Evolutionary conservation across 2,329 filamentous ascomycete genomes (phyloP).

Genomic region (Ophiostoma tasmaniense): DNA sequence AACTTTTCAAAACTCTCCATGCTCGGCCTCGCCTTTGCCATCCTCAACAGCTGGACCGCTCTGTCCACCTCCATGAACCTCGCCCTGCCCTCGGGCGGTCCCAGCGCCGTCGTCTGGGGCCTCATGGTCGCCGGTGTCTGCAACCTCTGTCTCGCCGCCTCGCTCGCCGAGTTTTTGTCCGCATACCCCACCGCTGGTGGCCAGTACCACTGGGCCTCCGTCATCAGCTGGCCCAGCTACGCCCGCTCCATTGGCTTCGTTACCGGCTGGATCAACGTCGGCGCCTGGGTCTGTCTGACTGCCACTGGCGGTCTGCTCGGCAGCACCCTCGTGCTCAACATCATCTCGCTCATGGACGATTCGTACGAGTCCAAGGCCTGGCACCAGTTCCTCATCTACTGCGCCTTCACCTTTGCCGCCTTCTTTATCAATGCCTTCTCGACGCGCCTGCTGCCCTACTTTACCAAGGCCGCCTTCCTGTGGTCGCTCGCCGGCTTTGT

Average conservation of each 20-base stretch:
- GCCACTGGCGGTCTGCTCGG: conserved; percentile 61
- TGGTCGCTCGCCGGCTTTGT: conserved; percentile 63
- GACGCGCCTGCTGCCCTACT: conserved; percentile 51
- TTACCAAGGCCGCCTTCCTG: conserved; percentile 61
- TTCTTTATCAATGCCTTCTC: conserved; percentile 59
- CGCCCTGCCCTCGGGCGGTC: conserved; percentile 60
- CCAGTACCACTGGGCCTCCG: conserved; percentile 65
- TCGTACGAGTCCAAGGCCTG: conserved; percentile 50
- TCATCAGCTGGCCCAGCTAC: conserved; percentile 52
- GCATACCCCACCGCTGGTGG: conserved; percentile 53
- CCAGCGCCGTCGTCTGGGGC: conserved; percentile 64
- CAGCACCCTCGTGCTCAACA: conserved; percentile 56
- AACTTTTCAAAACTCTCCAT: conserved; percentile 43
- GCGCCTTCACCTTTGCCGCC: conserved; percentile 52
- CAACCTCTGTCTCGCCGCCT: conserved; percentile 61
- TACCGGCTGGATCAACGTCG: conserved; percentile 65
- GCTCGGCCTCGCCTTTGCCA: conserved; percentile 41
- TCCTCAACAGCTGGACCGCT: conserved; percentile 44
- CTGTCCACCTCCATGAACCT: conserved; percentile 39
- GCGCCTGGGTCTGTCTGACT: conserved; percentile 62
- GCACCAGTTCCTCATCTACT: conserved; percentile 68
- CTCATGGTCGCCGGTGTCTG: conserved; percentile 54
- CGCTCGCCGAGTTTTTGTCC: conserved; percentile 62
- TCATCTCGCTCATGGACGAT: conserved; percentile 53
- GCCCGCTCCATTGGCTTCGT: conserved; percentile 58